Evolutionary conservation across 164 flowering plant genomes (phyloP).

Genomic region (Nymphaea colorata): DNA sequence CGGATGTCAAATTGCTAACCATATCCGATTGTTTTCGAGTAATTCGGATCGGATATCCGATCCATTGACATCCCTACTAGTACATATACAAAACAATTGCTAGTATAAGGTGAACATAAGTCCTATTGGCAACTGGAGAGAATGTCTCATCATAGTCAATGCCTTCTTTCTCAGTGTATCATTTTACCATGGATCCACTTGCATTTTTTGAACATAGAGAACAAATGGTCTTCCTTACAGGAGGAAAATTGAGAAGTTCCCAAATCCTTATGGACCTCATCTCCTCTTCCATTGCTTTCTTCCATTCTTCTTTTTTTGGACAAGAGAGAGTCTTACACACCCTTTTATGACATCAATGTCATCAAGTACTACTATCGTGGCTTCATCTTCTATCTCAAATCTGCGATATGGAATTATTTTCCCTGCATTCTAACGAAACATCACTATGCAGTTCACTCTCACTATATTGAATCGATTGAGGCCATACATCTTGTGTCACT

Average conservation of each 20-base stretch:
- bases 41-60: no score
- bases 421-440: no score
- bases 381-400: background rate
- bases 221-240: background rate
- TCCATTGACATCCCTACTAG: no score
- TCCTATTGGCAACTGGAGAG: background rate
- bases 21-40: no score
- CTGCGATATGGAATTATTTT: no score
- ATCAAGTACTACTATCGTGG: background rate
- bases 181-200: background rate
- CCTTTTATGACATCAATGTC: background rate
- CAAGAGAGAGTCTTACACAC: background rate
- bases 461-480: background rate
- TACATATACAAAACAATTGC: background rate
- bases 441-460: background rate
- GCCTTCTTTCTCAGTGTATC: background rate
- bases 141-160: background rate
- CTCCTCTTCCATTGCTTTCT: background rate
- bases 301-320: background rate
- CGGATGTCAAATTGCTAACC: no score
- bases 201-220: background rate
- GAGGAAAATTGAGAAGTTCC: background rate
- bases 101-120: background rate
- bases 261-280: background rate
- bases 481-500: background rate